Evolutionary conservation across 2,329 filamentous ascomycete genomes (phyloP).

Genomic region (Diaporthe sp.): DNA sequence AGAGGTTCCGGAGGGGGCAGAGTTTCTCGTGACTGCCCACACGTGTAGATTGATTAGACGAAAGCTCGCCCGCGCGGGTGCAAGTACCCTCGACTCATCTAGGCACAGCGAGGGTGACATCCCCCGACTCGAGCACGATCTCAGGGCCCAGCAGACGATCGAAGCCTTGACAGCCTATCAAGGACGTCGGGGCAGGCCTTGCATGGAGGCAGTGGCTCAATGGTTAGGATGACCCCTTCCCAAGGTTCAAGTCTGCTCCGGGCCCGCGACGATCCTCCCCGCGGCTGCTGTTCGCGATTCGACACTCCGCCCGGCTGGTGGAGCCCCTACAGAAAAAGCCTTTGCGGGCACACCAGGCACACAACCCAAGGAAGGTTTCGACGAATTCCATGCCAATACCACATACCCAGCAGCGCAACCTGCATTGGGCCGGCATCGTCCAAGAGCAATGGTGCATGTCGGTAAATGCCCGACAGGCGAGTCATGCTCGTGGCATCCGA

Average conservation of each 20-base stretch:
- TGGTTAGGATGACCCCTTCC: conserved; percentile 26
- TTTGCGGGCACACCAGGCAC: conserved; percentile 24
- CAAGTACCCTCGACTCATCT: conserved; percentile 23
- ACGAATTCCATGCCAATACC: conserved; percentile 19
- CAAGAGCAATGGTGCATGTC: not conserved
- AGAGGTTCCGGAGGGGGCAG: not conserved
- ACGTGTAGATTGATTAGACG: not conserved
- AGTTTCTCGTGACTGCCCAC: not conserved
- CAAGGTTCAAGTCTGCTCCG: not conserved
- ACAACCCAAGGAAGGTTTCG: conserved; percentile 9
- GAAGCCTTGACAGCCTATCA: not conserved
- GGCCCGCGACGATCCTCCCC: conserved; percentile 17
- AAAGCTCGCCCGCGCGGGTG: not conserved
- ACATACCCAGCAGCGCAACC: not conserved
- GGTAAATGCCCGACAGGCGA: conserved; percentile 29
- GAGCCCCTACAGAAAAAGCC: not conserved
- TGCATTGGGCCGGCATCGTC: conserved; percentile 20
- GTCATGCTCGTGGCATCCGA: conserved; percentile 29
- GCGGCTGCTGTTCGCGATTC: not conserved
- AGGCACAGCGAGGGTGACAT: conserved; percentile 8
- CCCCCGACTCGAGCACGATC: conserved; percentile 17
- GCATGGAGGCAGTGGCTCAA: not conserved
- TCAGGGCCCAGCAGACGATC: not conserved
- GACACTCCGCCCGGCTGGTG: conserved; percentile 5
- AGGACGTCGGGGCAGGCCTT: not conserved